Evolutionary conservation across 2,329 filamentous ascomycete genomes (phyloP), one percentile per base, ranked within the genome.

Genomic region (Geoglossum cookeanum): DNA sequence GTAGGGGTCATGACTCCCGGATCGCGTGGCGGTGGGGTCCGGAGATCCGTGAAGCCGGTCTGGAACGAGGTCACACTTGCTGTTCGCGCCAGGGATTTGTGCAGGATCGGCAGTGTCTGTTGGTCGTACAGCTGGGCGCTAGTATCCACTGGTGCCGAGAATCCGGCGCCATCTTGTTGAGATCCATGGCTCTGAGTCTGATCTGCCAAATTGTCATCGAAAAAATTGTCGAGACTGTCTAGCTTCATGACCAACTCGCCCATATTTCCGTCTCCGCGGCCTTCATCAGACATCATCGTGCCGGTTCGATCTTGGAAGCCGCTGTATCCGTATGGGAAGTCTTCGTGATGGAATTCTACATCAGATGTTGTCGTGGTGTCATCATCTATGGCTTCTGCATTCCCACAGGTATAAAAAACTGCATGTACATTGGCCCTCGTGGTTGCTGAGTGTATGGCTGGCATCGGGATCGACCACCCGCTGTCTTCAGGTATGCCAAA

Each of bases 401-500:
- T 84, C 56, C 87, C 85, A 65, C 90, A 96, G 61, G 90, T 94
- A 69, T 95, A 95, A 69, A 96, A 97, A 0, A 92, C 90, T 0
- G 90, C 88, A 67, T 97, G 91, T 1, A 98, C 92, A 64, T 98
- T 98, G 58, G 84, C 80, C 58, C 92, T 79, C 3, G 92, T 97
- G 37, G 83, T 80, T 57, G 85, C 83, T 0, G 90, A 92, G 71
- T 95, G 91, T 58, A 86, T 84, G 0, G 91, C 91, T 15, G 92
- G 92, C 67, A 94, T 81, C 0, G 92, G 91, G 49, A 98, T 88
- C 0, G 92, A 92, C 92, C 92, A 98, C 1, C 92, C 92, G 15
- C 87, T 92, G 27, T 89, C 84, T 67, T 97, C 91, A 0, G 92
- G 92, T 59, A 98, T 97, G 32, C 94, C 94, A 67, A 97, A 98